Percentiles rank a stretch among this genome's conserved stretches.
phyloP scores from a whole-genome alignment of 176 grass and related monocot genomes.

The Eremochloa ophiuroides region DNA sequence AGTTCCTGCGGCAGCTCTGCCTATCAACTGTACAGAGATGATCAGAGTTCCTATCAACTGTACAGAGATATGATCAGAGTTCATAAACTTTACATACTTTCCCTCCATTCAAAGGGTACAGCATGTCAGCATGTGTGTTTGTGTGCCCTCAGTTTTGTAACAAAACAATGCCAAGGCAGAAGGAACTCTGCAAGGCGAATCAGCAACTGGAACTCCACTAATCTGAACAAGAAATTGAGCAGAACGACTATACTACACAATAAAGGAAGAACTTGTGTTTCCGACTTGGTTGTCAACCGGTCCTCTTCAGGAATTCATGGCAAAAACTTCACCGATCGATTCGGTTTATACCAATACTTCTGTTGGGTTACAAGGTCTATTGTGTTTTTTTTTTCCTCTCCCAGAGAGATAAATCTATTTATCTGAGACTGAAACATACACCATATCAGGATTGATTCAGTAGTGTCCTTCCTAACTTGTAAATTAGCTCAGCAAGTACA shows the following conservation, averaged over 20 bases:
- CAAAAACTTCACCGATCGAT: neutral
- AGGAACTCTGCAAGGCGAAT: neutral
- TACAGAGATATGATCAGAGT: slow-evolving; percentile 39
- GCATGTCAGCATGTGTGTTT: neutral
- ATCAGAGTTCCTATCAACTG: slow-evolving; percentile 37
- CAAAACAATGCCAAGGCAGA: slow-evolving; percentile 19
- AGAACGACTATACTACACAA: neutral
- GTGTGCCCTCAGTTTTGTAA: slow-evolving; percentile 24
- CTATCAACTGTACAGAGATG: slow-evolving; percentile 45
- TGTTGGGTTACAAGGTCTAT: neutral
- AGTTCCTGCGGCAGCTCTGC: neutral
- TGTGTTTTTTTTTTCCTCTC: neutral
- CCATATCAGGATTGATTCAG: neutral
- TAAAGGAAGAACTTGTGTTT: neutral
- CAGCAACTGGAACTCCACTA: neutral
- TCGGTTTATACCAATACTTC: neutral
- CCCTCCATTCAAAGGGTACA: slow-evolving; percentile 5
- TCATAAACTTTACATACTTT: slow-evolving; percentile 17
- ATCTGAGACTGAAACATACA: neutral
- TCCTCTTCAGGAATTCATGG: neutral
- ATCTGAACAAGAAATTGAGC: slow-evolving; percentile 24
- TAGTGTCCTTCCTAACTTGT: neutral
- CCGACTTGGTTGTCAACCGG: neutral
- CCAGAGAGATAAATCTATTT: neutral
- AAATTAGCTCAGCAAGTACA: neutral